These are phyloP conservation scores for Aspergillus ustus DNA, from an alignment of 2,329 filamentous ascomycete genomes.

Conservation along the genomic window DNA sequence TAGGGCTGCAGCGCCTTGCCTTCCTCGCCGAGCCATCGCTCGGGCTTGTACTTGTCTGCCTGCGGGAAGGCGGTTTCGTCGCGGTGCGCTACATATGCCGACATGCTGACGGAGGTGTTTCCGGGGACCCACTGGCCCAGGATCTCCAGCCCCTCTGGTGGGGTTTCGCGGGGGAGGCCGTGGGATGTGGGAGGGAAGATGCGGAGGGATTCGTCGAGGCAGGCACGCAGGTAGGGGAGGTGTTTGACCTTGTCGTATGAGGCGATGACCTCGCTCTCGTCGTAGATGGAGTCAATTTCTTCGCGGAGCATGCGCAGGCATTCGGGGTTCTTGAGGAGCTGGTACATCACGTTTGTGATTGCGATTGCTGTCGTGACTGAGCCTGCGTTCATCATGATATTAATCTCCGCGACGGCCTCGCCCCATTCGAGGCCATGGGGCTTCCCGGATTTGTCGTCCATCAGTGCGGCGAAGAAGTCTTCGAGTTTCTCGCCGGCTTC, in stretches of 20 bases:
- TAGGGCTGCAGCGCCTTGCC: constrained; percentile 45
- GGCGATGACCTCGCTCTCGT: constrained; percentile 48
- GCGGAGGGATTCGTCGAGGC: constrained; percentile 56
- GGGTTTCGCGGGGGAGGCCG: constrained; percentile 52
- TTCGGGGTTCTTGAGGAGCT: constrained; percentile 55
- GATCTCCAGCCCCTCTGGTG: constrained; percentile 50
- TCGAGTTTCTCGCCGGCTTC: constrained; percentile 59
- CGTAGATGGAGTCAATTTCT: constrained; percentile 51
- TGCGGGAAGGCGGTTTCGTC: constrained; percentile 45
- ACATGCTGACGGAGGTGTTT: constrained; percentile 51
- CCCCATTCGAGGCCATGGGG: constrained; percentile 59
- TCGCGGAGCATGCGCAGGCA: constrained; percentile 46
- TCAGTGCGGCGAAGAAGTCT: constrained; percentile 63
- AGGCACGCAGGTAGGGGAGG: constrained; percentile 58
- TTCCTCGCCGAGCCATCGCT: constrained; percentile 49
- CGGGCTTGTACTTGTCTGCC: constrained; percentile 45
- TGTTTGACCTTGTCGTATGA: constrained; percentile 57
- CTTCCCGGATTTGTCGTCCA: constrained; percentile 55
- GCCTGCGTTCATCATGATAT: constrained; percentile 53
- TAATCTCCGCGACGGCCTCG: constrained; percentile 61
- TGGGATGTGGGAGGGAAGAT: constrained; percentile 51
- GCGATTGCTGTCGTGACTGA: constrained; percentile 58
- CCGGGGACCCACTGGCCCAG: constrained; percentile 53
- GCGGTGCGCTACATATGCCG: constrained; percentile 44
- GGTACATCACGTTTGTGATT: constrained; percentile 59